Base-by-base conservation (phyloP, 2,329 filamentous ascomycete genomes). In the Graphiopsis chlorocephala region DNA sequence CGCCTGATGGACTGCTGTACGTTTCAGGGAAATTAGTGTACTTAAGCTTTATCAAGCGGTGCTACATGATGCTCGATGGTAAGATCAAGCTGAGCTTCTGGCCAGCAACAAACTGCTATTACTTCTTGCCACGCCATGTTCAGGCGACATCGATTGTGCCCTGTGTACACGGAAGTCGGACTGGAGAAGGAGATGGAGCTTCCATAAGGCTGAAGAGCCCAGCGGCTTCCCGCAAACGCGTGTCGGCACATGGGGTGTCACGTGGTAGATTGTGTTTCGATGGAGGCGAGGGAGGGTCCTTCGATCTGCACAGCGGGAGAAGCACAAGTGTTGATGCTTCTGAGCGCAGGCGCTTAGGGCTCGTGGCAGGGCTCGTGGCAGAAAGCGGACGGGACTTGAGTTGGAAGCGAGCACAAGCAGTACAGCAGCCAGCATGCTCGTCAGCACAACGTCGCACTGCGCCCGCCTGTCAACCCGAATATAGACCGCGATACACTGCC, bases 361-460 rank as follows among this genome's bases (percentile, higher is more conserved):
- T 20, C 38, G 38, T 45, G 50, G 50, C 50, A 53, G 50, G 25
- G n/a, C n/a, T n/a, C n/a, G n/a, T n/a, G n/a, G 50, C 50, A 31
- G 17, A 11, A 47, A 26, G 47, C 47, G 47, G 47, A 48, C 45
- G 11, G 4, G 48, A 55, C 25, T 15, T 33, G 17, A 29, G 48
- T 52, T 33, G 52, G 29, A 33, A 35, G 52, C 31, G 52, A 56
- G 52, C 31, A 31, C 17, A n/a, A 33, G 50, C 28, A 31, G 25
- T 11, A 4, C 20, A 26, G 48, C 48, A 33, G n/a, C 11, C 48
- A 53, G 28, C 48, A 31, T n/a, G 7, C 26, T 53, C 48, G 28
- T 53, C 53, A 56, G 50, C 50, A 53, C 50, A 56, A 38, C 29
- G 28, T 56, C n/a, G 31, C 53, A 33, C 53, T 56, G 20, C 53